A percentile compares a stretch with the other conserved stretches of the same genome.
Conservation (phyloP, 2,329 filamentous ascomycete genomes). For the Lachnellula cervina region DNA sequence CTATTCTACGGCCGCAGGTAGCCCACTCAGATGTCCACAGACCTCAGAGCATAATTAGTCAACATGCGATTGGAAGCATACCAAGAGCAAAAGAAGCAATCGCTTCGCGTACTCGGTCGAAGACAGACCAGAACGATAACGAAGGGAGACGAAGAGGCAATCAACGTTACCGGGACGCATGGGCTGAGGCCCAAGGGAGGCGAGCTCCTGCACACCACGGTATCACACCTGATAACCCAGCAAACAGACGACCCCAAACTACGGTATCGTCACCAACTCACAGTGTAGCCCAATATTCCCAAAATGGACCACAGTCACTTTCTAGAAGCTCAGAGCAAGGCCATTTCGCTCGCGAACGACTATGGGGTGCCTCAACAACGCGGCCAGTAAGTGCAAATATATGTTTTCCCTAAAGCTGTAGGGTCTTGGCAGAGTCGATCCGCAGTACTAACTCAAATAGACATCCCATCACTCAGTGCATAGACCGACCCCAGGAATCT, state of each 20-base stretch:
- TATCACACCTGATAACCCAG: neutral
- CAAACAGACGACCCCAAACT: neutral
- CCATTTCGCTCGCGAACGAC: neutral
- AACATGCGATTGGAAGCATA: constrained; percentile 1
- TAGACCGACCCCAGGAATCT: constrained; percentile 7
- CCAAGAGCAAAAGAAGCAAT: constrained; percentile 4
- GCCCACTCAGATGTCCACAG: neutral
- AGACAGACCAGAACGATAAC: constrained; percentile 14
- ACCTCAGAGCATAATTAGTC: neutral
- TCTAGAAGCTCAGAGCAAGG: neutral
- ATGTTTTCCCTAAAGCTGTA: neutral
- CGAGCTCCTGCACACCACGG: constrained; percentile 5
- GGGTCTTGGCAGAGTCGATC: neutral
- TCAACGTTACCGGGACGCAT: constrained; percentile 33
- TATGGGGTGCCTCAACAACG: neutral
- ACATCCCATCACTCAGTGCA: constrained; percentile 16
- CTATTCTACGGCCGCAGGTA: constrained; percentile 10
- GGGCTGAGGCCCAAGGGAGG: constrained; percentile 29
- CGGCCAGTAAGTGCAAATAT: constrained; percentile 4
- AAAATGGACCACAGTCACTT: neutral
- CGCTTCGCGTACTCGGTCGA: constrained; percentile 20
- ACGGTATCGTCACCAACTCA: neutral
- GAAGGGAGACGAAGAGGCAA: constrained; percentile 26
- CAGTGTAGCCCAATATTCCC: neutral
- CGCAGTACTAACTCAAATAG: constrained; percentile 20